These are phyloP conservation scores for Salix exigua DNA, from an alignment of 345 rosid genomes.

Conservation along the genomic window DNA sequence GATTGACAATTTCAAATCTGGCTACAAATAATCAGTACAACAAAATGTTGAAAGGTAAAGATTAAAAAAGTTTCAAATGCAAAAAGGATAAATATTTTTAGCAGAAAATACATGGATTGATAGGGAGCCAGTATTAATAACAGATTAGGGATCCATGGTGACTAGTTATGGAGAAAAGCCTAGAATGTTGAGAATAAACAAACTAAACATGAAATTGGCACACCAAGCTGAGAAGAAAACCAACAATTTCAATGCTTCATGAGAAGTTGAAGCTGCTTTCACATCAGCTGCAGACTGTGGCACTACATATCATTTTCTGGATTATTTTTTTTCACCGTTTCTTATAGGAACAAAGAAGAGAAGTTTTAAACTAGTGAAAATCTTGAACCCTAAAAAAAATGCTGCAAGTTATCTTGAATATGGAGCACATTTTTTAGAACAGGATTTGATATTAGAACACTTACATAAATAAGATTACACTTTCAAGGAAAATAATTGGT, in stretches of 20 bases:
- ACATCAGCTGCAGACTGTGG: slow-evolving; percentile 7
- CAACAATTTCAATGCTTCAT: slow-evolving; percentile 2
- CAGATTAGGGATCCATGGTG: slow-evolving; percentile 1
- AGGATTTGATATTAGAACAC: slow-evolving; percentile 1
- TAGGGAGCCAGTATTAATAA: background rate
- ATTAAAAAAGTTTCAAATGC: background rate
- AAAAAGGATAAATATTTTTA: background rate
- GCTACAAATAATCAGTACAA: background rate
- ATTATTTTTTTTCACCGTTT: background rate
- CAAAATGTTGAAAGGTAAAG: slow-evolving; percentile 9
- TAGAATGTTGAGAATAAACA: slow-evolving; percentile 7
- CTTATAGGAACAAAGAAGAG: background rate
- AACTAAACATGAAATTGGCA: slow-evolving; percentile 9
- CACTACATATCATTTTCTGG: background rate
- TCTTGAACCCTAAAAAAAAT: slow-evolving; percentile 6
- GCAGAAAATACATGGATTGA: background rate
- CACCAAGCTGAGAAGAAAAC: slow-evolving; percentile 15
- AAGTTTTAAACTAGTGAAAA: slow-evolving; percentile 1
- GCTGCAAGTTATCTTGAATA: slow-evolving; percentile 11
- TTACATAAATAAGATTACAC: slow-evolving; percentile 7
- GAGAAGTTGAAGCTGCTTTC: slow-evolving; percentile 10
- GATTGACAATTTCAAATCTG: slow-evolving; percentile 10
- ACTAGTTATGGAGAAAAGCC: background rate
- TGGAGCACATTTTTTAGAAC: background rate
- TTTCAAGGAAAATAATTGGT: background rate